Evolutionary conservation across 176 grass and related monocot genomes (phyloP).

Genomic region (Triticum turgidum): DNA sequence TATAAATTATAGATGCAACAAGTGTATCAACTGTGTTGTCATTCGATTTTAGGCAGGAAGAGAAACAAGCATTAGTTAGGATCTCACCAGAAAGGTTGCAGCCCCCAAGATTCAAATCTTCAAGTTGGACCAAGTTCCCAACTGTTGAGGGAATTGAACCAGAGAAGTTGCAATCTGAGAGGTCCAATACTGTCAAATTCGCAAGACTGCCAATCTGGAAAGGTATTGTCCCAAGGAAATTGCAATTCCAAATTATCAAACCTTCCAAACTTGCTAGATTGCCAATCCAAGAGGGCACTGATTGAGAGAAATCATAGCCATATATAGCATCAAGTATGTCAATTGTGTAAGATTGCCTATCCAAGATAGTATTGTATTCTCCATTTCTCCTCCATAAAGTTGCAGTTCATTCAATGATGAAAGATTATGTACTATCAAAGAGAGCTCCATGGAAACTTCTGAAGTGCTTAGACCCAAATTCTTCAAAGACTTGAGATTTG

Average conservation of each 20-base stretch:
- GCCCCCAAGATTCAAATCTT: neutral
- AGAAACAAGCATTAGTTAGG: neutral
- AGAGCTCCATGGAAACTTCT: neutral
- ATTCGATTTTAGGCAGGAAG: neutral
- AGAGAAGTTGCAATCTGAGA: neutral
- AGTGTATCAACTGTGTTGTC: no score
- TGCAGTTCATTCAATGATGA: neutral
- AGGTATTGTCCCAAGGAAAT: neutral
- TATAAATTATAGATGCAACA: no score
- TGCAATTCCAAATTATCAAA: neutral
- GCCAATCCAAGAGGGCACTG: neutral
- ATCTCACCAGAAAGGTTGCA: neutral
- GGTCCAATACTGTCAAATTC: neutral
- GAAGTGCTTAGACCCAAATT: neutral
- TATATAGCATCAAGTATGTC: rapidly evolving
- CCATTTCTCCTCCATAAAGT: neutral
- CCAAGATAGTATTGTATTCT: neutral
- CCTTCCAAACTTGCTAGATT: neutral
- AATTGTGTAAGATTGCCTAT: neutral
- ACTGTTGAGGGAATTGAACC: neutral
- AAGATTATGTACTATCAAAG: neutral
- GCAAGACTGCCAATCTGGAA: neutral
- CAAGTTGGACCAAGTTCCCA: neutral
- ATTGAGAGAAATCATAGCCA: neutral
- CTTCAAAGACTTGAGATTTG: neutral